Evolutionary conservation across 164 flowering plant genomes (phyloP).

Genomic region (Macadamia integrifolia): DNA sequence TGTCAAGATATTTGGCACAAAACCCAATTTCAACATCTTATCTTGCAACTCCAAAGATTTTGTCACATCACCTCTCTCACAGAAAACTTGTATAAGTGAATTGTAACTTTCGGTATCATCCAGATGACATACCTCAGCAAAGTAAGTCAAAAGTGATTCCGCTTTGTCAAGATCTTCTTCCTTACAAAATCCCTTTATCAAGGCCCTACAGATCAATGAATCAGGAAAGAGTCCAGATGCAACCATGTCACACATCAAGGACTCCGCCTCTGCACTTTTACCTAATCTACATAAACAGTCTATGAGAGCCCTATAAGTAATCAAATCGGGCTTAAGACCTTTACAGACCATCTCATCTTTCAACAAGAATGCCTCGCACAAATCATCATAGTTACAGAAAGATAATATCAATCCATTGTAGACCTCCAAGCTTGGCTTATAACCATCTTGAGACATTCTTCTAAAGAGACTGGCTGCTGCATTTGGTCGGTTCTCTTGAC

Average conservation of each 20-base stretch:
- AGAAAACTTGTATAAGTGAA: conserved; percentile 26
- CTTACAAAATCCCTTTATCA: conserved; percentile 54
- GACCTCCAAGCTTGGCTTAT: conserved; percentile 29
- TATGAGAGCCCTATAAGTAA: conserved; percentile 50
- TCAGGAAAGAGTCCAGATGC: conserved; percentile 47
- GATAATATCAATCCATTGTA: conserved; percentile 48
- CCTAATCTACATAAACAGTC: conserved; percentile 43
- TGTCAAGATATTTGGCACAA: conserved; percentile 50
- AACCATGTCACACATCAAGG: conserved; percentile 60
- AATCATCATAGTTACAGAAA: conserved; percentile 38
- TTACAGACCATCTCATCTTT: conserved; percentile 47
- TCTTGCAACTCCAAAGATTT: conserved; percentile 61
- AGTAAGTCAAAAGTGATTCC: conserved; percentile 42
- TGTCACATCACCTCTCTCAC: conserved; percentile 40
- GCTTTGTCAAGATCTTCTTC: conserved; percentile 49
- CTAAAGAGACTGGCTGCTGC: conserved; percentile 66
- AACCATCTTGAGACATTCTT: conserved; percentile 38
- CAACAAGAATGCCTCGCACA: conserved; percentile 45
- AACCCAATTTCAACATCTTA: conserved; percentile 59
- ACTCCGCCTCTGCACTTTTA: conserved; percentile 46
- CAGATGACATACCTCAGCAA: conserved; percentile 47
- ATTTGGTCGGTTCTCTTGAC: conserved; percentile 54
- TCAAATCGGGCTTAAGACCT: conserved; percentile 34
- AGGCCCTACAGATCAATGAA: conserved; percentile 43
- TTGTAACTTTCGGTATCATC: conserved; percentile 58